phyloP scores from a whole-genome alignment of 2,329 filamentous ascomycete species.

The Fonsecaea monophora region DNA sequence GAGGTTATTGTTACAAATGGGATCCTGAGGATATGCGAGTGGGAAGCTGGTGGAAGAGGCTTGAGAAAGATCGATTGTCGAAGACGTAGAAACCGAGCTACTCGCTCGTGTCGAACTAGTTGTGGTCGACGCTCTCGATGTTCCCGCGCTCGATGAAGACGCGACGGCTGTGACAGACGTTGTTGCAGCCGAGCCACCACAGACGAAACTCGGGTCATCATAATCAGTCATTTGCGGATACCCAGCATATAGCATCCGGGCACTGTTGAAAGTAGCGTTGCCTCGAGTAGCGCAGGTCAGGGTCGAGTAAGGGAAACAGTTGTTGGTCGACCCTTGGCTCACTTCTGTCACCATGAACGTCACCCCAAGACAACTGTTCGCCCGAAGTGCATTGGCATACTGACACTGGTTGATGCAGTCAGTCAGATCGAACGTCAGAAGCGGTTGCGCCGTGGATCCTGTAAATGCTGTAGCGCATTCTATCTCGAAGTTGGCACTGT shows the following conservation, averaged over 20 bases:
- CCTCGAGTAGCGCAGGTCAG: conserved; percentile 29
- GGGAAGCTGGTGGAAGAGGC: conserved; percentile 24
- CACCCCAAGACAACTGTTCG: conserved; percentile 29
- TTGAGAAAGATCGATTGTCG: conserved; percentile 19
- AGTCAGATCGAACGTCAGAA: conserved; percentile 26
- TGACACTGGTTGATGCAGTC: conserved; percentile 34
- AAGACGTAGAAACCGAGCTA: conserved; percentile 4
- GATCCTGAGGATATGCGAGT: conserved; percentile 17
- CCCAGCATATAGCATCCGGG: conserved; percentile 28
- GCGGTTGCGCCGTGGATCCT: conserved; percentile 11
- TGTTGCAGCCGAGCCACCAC: background rate
- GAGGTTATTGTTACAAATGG: conserved; percentile 22
- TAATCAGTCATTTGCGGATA: conserved; percentile 34
- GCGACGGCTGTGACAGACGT: background rate
- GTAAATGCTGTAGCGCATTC: conserved; percentile 32
- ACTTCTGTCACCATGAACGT: conserved; percentile 22
- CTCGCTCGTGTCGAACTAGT: background rate
- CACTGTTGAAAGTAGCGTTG: conserved; percentile 26
- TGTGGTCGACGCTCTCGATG: background rate
- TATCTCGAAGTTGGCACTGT: conserved; percentile 28
- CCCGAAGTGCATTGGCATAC: conserved; percentile 23
- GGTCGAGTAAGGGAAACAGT: conserved; percentile 26
- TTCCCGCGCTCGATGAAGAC: background rate
- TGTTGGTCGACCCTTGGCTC: conserved; percentile 29
- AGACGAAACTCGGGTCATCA: conserved; percentile 24